Conservation (phyloP, 768 basidiomycete genomes). For the Phlebiopsis gigantea region DNA sequence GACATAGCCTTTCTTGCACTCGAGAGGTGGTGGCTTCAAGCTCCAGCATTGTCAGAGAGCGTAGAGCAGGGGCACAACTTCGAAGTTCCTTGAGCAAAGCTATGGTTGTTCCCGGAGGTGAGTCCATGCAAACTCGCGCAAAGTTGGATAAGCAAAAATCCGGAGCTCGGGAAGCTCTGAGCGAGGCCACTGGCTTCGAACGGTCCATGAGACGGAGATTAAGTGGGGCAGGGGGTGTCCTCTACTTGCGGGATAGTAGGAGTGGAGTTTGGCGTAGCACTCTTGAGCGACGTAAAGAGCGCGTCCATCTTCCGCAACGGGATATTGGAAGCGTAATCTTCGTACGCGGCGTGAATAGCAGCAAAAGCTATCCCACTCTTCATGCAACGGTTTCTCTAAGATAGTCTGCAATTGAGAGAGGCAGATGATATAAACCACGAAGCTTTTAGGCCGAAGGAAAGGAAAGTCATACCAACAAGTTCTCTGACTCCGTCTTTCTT, state of each 20-base stretch:
- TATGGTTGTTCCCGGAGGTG: not conserved
- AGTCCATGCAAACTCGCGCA: not conserved
- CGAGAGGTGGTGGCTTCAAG: not conserved
- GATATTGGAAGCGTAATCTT: not conserved
- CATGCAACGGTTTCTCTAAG: not conserved
- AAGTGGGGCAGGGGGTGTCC: not conserved
- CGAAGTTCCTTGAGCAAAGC: not conserved
- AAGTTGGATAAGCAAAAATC: not conserved
- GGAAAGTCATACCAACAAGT: not conserved
- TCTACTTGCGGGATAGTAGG: not conserved
- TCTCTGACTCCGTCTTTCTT: not conserved
- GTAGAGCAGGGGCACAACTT: not conserved
- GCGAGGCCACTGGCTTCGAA: not conserved
- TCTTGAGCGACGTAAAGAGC: not conserved
- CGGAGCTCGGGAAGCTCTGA: not conserved
- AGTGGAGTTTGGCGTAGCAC: not conserved
- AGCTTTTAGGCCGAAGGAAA: not conserved
- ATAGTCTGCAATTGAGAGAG: not conserved
- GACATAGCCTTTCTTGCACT: not conserved
- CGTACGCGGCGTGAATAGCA: not conserved
- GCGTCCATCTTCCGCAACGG: not conserved
- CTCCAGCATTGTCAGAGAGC: not conserved
- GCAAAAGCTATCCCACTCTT: not conserved
- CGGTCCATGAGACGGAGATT: not conserved
- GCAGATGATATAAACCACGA: not conserved